phyloP scores from a whole-genome alignment of 768 basidiomycete genomes.

The Panaeolus papilionaceus region DNA sequence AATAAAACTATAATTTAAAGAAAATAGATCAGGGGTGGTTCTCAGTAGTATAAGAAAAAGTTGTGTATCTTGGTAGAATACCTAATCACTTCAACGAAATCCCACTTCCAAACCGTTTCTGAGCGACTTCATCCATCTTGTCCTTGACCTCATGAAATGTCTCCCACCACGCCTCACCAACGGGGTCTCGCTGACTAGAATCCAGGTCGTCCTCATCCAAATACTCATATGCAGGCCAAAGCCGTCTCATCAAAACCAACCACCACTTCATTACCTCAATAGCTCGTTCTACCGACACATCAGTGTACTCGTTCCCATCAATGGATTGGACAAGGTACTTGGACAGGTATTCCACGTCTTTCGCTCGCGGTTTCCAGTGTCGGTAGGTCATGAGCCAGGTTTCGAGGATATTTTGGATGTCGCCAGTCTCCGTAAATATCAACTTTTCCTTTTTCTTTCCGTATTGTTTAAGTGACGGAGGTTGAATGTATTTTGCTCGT shows the following conservation, averaged over 20 bases:
- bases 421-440: constrained; percentile 66
- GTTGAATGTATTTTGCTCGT: constrained; percentile 54
- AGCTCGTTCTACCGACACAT: constrained; percentile 70
- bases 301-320: constrained; percentile 57
- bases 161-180: constrained; percentile 83
- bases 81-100: constrained; percentile 60
- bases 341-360: constrained; percentile 78
- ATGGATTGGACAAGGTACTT: constrained; percentile 75
- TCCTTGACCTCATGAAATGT: constrained; percentile 74
- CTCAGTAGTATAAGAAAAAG: background rate
- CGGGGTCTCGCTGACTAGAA: constrained; percentile 41
- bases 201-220: constrained; percentile 42
- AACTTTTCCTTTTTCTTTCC: constrained; percentile 63
- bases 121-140: constrained; percentile 67
- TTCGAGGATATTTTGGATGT: constrained; percentile 75
- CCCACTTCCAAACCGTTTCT: constrained; percentile 75
- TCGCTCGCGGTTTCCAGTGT: constrained; percentile 67
- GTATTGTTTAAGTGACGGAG: constrained; percentile 62
- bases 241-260: constrained; percentile 69
- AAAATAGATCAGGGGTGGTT: background rate
- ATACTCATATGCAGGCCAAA: constrained; percentile 66
- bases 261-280: constrained; percentile 83
- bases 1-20: background rate
- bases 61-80: background rate
- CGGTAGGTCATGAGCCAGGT: constrained; percentile 75